phyloP scores from a whole-genome alignment of 2,329 filamentous ascomycete species.

The Aspergillus ruber region DNA sequence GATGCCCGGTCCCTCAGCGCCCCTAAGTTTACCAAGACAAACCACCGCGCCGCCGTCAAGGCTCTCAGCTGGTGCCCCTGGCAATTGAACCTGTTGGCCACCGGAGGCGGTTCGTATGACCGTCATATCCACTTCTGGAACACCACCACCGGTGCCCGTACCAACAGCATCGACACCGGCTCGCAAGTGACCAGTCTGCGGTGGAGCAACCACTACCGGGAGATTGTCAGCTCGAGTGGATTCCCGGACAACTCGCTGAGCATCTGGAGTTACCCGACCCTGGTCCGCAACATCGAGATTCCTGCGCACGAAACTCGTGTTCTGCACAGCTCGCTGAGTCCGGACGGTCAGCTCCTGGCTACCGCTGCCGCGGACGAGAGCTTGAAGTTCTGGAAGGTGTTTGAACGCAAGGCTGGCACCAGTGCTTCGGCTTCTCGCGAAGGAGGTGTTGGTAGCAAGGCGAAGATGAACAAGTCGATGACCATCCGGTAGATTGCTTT shows the following conservation, averaged over 20 bases:
- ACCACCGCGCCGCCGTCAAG: constrained; percentile 98
- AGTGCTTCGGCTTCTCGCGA: constrained; percentile 56
- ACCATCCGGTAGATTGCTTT: constrained; percentile 64
- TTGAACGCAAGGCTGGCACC: constrained; percentile 90
- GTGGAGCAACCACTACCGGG: constrained; percentile 95
- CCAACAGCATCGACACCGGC: constrained; percentile 98
- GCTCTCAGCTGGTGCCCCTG: constrained; percentile 97
- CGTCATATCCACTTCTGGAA: constrained; percentile 99
- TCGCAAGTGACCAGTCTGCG: constrained; percentile 94
- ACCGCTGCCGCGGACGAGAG: constrained; percentile 95
- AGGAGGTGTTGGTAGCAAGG: constrained; percentile 67
- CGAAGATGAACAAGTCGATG: constrained; percentile 88
- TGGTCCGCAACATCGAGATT: constrained; percentile 96
- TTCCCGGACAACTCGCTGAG: constrained; percentile 99
- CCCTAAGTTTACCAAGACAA: constrained; percentile 99
- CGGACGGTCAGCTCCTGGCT: constrained; percentile 95
- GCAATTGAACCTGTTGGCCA: constrained; percentile 95
- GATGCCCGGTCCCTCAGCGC: constrained; percentile 88
- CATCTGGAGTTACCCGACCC: constrained; percentile 97
- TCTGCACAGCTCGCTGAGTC: constrained; percentile 92
- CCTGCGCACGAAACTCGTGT: constrained; percentile 95
- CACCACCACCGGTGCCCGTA: constrained; percentile 90
- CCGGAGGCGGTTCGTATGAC: constrained; percentile 92
- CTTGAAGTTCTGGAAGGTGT: constrained; percentile 99
- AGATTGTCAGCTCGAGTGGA: constrained; percentile 94